Evolutionary conservation across 2,329 filamentous ascomycete species (phyloP).

Genomic region (Cucurbitaria berberidis): DNA sequence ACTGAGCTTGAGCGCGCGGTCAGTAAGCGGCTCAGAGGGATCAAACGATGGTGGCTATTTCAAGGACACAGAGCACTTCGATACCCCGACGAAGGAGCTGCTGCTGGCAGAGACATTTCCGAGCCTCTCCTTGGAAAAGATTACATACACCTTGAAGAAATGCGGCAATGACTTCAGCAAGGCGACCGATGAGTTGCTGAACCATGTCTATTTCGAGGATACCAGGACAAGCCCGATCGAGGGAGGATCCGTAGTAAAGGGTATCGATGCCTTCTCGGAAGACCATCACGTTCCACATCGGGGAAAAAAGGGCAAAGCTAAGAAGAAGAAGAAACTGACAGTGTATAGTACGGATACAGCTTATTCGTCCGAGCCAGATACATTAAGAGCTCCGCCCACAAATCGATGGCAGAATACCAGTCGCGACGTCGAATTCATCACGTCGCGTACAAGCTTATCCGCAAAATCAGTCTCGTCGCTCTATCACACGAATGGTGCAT

Average conservation of each 20-base stretch:
- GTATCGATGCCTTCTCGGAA: conserved; percentile 81
- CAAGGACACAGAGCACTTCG: conserved; percentile 52
- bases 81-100: conserved; percentile 66
- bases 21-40: conserved; percentile 26
- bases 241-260: conserved; percentile 60
- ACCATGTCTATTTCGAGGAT: conserved; percentile 77
- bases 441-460: conserved; percentile 57
- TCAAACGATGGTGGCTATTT: conserved; percentile 30
- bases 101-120: conserved; percentile 75
- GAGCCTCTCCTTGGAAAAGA: conserved; percentile 67
- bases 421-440: conserved; percentile 67
- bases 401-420: conserved; percentile 66
- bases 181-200: conserved; percentile 81
- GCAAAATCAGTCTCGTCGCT: conserved; percentile 59
- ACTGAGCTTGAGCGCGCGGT: conserved; percentile 34
- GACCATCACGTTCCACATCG: conserved; percentile 55
- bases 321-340: conserved; percentile 42
- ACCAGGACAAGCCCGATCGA: conserved; percentile 58
- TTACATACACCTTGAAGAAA: conserved; percentile 71
- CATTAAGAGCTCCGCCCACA: conserved; percentile 13
- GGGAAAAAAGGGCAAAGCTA: conserved; percentile 54
- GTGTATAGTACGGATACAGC: conserved; percentile 29
- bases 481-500: conserved; percentile 65
- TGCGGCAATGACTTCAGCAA: conserved; percentile 69
- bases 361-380: conserved; percentile 31